Evolutionary conservation across 2,329 filamentous ascomycete genomes (phyloP).

Genomic region (Grosmannia clavigera): DNA sequence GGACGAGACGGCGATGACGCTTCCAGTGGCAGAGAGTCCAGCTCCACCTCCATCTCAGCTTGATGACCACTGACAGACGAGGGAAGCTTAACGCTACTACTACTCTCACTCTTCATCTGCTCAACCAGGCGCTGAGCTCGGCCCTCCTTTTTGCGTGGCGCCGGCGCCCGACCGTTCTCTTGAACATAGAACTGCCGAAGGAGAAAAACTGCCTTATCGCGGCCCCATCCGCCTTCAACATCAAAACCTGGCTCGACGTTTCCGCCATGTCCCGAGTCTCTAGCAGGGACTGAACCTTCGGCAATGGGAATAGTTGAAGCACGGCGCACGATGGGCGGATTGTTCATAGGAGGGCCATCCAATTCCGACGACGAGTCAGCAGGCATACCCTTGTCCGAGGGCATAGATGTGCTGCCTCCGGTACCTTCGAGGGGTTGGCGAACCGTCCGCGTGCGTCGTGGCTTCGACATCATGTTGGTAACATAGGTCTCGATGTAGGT

Average conservation of each 20-base stretch:
- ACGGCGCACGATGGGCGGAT: conserved; percentile 9
- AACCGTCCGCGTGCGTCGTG: conserved; percentile 3
- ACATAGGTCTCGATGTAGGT: conserved; percentile 14
- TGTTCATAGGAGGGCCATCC: not conserved
- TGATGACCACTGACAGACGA: conserved; percentile 2
- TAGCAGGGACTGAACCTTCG: conserved; percentile 13
- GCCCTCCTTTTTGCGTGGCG: conserved; percentile 42
- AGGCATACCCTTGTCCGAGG: not conserved
- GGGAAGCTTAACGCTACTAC: conserved; percentile 11
- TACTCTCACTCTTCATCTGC: conserved; percentile 33
- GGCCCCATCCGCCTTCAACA: conserved; percentile 75
- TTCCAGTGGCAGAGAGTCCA: not conserved
- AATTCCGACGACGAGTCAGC: not conserved
- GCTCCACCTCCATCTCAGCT: not conserved
- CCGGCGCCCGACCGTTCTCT: conserved; percentile 74
- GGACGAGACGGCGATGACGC: not conserved
- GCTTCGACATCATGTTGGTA: conserved; percentile 11
- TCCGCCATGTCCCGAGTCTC: conserved; percentile 39
- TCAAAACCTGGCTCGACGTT: conserved; percentile 69
- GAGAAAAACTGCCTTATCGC: conserved; percentile 86
- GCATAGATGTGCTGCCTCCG: not conserved
- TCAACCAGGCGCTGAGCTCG: conserved; percentile 40
- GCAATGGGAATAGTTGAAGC: conserved; percentile 13
- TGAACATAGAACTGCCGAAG: conserved; percentile 93
- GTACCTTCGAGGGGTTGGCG: not conserved